These are phyloP conservation scores for Cyanidiococcus yangmingshanensis DNA, from an alignment of 23 red algal genomes.

Conservation along the genomic window DNA sequence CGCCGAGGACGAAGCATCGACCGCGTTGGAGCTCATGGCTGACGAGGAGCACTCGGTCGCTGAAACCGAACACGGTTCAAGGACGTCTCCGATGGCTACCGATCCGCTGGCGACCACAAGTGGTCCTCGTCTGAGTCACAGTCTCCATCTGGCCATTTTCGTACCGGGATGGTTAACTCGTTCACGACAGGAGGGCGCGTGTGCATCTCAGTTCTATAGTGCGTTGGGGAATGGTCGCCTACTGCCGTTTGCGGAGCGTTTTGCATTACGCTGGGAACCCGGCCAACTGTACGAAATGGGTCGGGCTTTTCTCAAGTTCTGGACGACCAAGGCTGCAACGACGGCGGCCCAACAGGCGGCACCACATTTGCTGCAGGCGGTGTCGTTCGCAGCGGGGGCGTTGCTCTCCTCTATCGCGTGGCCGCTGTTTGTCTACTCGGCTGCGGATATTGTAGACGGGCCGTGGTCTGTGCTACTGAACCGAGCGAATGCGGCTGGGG, in stretches of 20 bases:
- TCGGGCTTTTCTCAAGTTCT: conserved; percentile 92
- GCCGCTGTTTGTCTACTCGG: conserved; percentile 79
- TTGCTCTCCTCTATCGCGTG: conserved; percentile 81
- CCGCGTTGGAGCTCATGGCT: too few relatives aligned
- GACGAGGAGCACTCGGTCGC: too few relatives aligned
- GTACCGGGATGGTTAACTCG: conserved; percentile 79
- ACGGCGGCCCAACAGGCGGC: conserved; percentile 78
- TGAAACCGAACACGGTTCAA: too few relatives aligned
- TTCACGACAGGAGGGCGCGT: conserved; percentile 33
- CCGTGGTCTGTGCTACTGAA: conserved; percentile 80
- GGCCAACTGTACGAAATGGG: conserved; percentile 72
- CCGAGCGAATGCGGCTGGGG: conserved; percentile 76
- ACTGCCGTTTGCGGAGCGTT: conserved; percentile 64
- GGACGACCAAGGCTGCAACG: conserved; percentile 94
- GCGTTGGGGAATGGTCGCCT: conserved; percentile 32
- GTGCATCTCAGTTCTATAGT: conserved; percentile 71
- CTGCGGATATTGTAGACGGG: conserved; percentile 90
- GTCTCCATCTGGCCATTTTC: conserved; percentile 70
- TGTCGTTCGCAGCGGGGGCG: conserved; percentile 61
- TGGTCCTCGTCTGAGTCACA: conserved; percentile 20
- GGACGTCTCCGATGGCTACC: too few relatives aligned
- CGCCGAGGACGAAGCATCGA: too few relatives aligned
- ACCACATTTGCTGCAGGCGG: conserved; percentile 71
- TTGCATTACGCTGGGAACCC: conserved; percentile 94
- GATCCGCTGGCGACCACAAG: too few relatives aligned